Base-by-base conservation (phyloP, 805 yeast genomes). In the Ogataea paraovalis region DNA sequence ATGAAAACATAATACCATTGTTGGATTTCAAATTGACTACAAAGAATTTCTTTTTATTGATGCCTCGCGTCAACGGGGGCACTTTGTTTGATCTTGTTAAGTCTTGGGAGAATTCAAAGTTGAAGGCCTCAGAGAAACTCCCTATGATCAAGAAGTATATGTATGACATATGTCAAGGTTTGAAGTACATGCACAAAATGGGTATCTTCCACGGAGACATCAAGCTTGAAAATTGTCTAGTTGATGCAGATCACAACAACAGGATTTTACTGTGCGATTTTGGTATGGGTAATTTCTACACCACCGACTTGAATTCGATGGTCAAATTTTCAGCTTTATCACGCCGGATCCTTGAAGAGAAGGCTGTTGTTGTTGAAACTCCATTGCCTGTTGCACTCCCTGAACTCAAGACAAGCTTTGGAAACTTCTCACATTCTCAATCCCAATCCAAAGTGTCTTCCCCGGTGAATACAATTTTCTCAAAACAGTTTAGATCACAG, bases 171-270 rank as follows among this genome's bases (percentile, higher is more conserved):
- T 74, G 79, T 3, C 62, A 69, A 12, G 91, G 85, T 0, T 61
- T 88, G 12, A 57, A 68, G 44, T 86, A 84, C 60, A 71, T 89
- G 78, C 87, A 82, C 60, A 70, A 73, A 6, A 67, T 69, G 55
- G 79, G 82, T 1, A 72, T 87, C 28, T 86, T 83, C 8, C 96
- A 88, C 58, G 91, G 96, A 2, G 96, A 88, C 66, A 64, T 88
- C 41, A 88, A 88, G 66, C 71, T 88, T 39, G 96, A 88, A 57
- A 88, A 88, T 59, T 86, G 92, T 51, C 68, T 88, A 39, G 63
- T 87, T 23, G 82, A 82, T 51, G 68, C 71, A 19, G 50, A 53
- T 19, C 39, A 56, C n/a, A 39, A 53, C 12, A 57, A 62, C 45
- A 69, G 68, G 39, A 71, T 87, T 52, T 61, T 84, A 22, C 62